These are phyloP conservation scores for Fusarium multiceps DNA, from an alignment of 2,329 filamentous ascomycete species.

Conservation along the genomic window DNA sequence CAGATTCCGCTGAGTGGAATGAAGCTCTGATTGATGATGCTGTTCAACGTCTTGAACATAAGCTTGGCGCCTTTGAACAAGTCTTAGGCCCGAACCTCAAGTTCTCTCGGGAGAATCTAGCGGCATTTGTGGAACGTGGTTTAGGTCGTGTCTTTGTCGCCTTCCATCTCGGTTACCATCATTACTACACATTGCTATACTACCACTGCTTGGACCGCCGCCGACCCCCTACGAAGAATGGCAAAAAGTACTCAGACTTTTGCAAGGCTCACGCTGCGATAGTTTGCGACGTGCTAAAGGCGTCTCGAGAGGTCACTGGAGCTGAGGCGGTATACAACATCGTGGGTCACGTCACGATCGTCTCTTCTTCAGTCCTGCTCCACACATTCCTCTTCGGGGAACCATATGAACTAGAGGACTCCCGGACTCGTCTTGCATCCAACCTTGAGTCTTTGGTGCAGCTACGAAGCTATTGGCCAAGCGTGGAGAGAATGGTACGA, in stretches of 20 bases:
- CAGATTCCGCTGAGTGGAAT: constrained; percentile 46
- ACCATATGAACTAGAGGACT: constrained; percentile 44
- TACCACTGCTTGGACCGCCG: constrained; percentile 51
- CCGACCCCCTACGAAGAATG: constrained; percentile 44
- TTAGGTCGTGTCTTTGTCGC: constrained; percentile 49
- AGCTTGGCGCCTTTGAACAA: constrained; percentile 43
- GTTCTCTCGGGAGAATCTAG: constrained; percentile 46
- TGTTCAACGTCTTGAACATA: constrained; percentile 31
- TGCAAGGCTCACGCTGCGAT: constrained; percentile 49
- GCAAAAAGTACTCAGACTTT: constrained; percentile 45
- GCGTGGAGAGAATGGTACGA: constrained; percentile 50
- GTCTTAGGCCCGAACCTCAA: constrained; percentile 33
- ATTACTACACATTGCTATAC: constrained; percentile 50
- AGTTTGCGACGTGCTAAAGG: constrained; percentile 47
- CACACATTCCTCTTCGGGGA: constrained; percentile 51
- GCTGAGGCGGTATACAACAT: constrained; percentile 50
- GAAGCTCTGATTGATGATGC: constrained; percentile 43
- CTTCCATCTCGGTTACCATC: constrained; percentile 51
- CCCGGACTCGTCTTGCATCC: constrained; percentile 45
- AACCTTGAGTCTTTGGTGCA: constrained; percentile 49
- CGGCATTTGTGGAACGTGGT: constrained; percentile 39
- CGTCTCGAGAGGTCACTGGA: constrained; percentile 40
- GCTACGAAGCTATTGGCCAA: constrained; percentile 50
- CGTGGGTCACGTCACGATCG: constrained; percentile 51
- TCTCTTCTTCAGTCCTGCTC: constrained; percentile 50